phyloP scores from a whole-genome alignment of 2,329 filamentous ascomycete species.

The Orbilia blumenaviensis region DNA sequence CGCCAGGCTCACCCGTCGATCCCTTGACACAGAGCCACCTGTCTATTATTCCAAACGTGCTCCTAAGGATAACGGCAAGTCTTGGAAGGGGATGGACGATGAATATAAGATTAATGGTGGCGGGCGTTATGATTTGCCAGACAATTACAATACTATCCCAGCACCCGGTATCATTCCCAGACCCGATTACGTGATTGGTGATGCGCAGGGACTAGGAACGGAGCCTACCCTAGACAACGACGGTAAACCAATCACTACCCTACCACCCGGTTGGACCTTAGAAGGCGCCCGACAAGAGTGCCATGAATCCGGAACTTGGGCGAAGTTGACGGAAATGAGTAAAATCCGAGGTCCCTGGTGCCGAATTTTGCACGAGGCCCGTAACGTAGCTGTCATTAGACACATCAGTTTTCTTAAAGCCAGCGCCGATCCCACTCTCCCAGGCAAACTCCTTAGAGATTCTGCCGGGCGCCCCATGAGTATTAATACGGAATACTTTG shows the following conservation, averaged over 20 bases:
- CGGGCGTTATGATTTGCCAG: background rate
- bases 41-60: conserved; percentile 9
- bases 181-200: background rate
- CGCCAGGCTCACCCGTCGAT: background rate
- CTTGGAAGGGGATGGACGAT: background rate
- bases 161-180: background rate
- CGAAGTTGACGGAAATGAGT: background rate
- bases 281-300: background rate
- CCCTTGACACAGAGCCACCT: background rate
- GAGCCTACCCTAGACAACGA: background rate
- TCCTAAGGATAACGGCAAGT: background rate
- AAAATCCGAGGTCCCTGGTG: conserved; percentile 1
- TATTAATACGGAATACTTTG: conserved; percentile 2
- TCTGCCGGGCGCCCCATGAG: background rate
- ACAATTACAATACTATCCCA: background rate
- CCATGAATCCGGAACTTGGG: conserved; percentile 16
- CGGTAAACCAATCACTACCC: background rate
- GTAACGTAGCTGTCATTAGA: background rate
- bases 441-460: background rate
- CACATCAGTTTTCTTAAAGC: background rate
- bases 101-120: background rate
- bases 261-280: background rate
- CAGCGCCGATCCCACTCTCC: background rate
- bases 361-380: background rate
- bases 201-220: background rate